A percentile compares a stretch with the other conserved stretches of the same genome.
These are phyloP conservation scores for Potentilla sterilis DNA, from an alignment of 306 rosid species.

Conservation along the genomic window DNA sequence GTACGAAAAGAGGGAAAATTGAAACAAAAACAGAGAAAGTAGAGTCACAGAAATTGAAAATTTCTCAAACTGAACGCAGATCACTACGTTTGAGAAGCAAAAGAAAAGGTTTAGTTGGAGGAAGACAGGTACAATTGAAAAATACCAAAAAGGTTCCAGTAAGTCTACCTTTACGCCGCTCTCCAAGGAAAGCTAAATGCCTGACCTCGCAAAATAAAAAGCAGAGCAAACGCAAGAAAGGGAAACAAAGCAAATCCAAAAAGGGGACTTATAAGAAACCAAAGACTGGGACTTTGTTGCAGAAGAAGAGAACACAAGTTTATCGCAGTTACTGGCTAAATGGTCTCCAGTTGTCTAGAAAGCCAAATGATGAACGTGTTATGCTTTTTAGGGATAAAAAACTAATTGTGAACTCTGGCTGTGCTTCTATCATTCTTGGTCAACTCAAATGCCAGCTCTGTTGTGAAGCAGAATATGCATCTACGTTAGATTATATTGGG, in stretches of 20 bases:
- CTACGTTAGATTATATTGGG: constrained; percentile 52
- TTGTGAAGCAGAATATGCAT: constrained; percentile 45
- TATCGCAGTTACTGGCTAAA: constrained; percentile 78
- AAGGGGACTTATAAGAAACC: constrained; percentile 47
- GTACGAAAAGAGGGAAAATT: constrained; percentile 39
- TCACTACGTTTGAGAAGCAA: constrained; percentile 45
- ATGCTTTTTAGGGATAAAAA: constrained; percentile 62
- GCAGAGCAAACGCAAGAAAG: constrained; percentile 53
- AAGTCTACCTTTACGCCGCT: constrained; percentile 79
- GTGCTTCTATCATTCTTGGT: constrained; percentile 34
- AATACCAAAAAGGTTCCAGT: constrained; percentile 45
- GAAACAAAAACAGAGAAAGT: constrained; percentile 44
- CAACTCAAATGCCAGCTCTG: constrained; percentile 76
- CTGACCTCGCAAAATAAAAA: constrained; percentile 53
- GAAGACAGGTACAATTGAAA: constrained; percentile 41
- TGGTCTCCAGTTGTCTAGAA: constrained; percentile 75
- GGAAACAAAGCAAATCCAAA: constrained; percentile 44
- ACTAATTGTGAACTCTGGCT: constrained; percentile 37
- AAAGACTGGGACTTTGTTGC: constrained; percentile 40
- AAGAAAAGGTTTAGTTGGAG: constrained; percentile 50
- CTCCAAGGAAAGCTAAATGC: constrained; percentile 73
- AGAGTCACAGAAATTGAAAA: constrained; percentile 41
- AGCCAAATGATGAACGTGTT: constrained; percentile 71
- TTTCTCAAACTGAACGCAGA: constrained; percentile 41
- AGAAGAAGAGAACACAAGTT: constrained; percentile 50